Base-by-base conservation (phyloP, 352 stramenopile species). In the Pelagophyceae sp. region DNA sequence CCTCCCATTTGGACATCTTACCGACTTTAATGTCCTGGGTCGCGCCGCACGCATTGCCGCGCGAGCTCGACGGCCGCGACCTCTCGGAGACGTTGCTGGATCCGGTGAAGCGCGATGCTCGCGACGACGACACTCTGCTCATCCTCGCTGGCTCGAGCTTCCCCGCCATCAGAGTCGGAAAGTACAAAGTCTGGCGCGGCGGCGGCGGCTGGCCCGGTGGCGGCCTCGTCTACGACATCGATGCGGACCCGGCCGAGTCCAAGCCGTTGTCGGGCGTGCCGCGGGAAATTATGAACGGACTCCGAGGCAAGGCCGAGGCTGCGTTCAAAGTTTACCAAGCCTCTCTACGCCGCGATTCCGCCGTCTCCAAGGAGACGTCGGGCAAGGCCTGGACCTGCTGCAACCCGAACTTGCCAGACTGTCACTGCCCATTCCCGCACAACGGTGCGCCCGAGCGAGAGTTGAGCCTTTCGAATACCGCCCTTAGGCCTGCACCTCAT, bases 281-380 rank as follows among this genome's bases (percentile, higher is more conserved):
- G 40, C 40, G 40, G 6, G 6, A 20, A 6, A 6, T 20, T 6
- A 54, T 20, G 40, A 54, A 6, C 6, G 20, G 6, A 20, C 40
- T 54, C 40, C 40, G 40, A 20, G 40, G 6, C 6, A 54, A 20
- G 40, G 40, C 40, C 6, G 6, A 54, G 6, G 40, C 40, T 20
- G 40, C 40, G 40, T 20, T 20, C 40, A 20, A 54, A 20, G 40
- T 23, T 75, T 78, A 72, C 75, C 78, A 15, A 75, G 80, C 20
- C 72, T 87, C 58, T n/a, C n/a, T n/a, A n/a, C n/a, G n/a, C 84
- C 79, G 23, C 84, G 89, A 72, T 81, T 89, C 38, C 86, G 83
- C 25, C 80, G 87, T 76, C 85, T 89, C 74, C 82, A 86, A 50
- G 87, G 6, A 72, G 64, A 1, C 3, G 6, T 29, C 11, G 6